Percentiles rank a stretch among this genome's conserved stretches.
phyloP scores from a whole-genome alignment of 2,329 filamentous ascomycete species.

The Aspergillus sp. region DNA sequence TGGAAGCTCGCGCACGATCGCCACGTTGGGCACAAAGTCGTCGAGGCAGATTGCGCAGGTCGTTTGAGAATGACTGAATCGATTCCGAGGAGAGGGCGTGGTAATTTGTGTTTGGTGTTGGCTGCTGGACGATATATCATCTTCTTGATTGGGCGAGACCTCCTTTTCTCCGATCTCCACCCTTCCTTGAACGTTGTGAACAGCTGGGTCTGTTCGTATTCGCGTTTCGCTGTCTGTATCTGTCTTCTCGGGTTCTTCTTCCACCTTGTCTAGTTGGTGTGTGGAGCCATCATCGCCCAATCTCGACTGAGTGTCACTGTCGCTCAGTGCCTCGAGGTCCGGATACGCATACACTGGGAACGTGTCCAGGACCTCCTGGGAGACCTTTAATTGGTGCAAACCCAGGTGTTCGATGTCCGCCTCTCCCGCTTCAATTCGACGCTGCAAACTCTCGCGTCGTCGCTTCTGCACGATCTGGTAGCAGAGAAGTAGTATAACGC shows the following conservation, averaged over 20 bases:
- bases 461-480: constrained; percentile 76
- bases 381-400: constrained; percentile 78
- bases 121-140: background rate
- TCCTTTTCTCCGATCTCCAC: background rate
- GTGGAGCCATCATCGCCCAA: background rate
- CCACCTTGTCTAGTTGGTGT: background rate
- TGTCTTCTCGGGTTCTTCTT: background rate
- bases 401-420: constrained; percentile 84
- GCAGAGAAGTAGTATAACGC: constrained; percentile 63
- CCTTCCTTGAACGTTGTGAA: background rate
- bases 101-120: background rate
- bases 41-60: constrained; percentile 89
- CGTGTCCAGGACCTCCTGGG: constrained; percentile 65
- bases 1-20: constrained; percentile 78
- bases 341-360: constrained; percentile 79
- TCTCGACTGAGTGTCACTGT: background rate
- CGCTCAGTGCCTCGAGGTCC: constrained; percentile 24
- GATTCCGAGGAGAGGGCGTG: constrained; percentile 7
- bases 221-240: background rate
- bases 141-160: background rate
- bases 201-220: background rate
- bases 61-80: constrained; percentile 64
- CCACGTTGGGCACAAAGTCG: constrained; percentile 67
- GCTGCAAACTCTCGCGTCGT: constrained; percentile 65
- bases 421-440: constrained; percentile 72